These are phyloP conservation scores for Sordariomycetes sp. DNA, from an alignment of 2,329 filamentous ascomycete genomes.

Conservation along the genomic window DNA sequence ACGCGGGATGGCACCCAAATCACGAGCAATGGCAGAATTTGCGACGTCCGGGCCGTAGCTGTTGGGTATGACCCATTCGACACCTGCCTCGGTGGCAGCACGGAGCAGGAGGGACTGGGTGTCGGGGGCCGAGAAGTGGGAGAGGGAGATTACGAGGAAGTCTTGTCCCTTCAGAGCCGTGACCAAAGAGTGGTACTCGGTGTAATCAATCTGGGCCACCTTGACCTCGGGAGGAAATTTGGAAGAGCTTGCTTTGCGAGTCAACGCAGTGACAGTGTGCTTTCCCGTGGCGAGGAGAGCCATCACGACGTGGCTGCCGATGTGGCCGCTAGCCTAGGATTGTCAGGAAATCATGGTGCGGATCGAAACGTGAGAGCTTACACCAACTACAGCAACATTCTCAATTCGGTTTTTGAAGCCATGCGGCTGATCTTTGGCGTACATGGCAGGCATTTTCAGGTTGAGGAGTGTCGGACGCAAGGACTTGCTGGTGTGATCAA, in stretches of 20 bases:
- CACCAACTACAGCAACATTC: too few species aligned
- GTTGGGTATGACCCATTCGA: conserved; percentile 44
- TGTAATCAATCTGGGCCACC: conserved; percentile 31
- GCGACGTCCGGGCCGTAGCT: conserved; percentile 22
- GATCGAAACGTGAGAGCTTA: too few species aligned
- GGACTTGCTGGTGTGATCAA: too few species aligned
- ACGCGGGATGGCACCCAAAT: not conserved
- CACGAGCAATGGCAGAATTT: conserved; percentile 12
- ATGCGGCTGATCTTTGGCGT: too few species aligned
- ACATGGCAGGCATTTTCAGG: too few species aligned
- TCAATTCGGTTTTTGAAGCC: too few species aligned
- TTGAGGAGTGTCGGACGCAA: too few species aligned
- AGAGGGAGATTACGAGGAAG: conserved; percentile 40
- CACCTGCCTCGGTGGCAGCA: conserved; percentile 39
- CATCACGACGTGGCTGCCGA: conserved; percentile 28
- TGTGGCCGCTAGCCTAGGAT: conserved; percentile 31
- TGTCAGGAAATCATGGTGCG: too few species aligned
- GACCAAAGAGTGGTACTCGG: conserved; percentile 29
- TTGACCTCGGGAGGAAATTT: conserved; percentile 32
- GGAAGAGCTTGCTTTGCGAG: conserved; percentile 36
- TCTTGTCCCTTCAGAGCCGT: conserved; percentile 42
- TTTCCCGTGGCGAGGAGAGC: conserved; percentile 37
- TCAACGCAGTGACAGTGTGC: conserved; percentile 43
- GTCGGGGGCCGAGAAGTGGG: conserved; percentile 26
- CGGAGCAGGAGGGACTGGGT: conserved; percentile 33